Evolutionary conservation across 768 basidiomycete species (phyloP).

Genomic region (Fibroporia radiculosa): DNA sequence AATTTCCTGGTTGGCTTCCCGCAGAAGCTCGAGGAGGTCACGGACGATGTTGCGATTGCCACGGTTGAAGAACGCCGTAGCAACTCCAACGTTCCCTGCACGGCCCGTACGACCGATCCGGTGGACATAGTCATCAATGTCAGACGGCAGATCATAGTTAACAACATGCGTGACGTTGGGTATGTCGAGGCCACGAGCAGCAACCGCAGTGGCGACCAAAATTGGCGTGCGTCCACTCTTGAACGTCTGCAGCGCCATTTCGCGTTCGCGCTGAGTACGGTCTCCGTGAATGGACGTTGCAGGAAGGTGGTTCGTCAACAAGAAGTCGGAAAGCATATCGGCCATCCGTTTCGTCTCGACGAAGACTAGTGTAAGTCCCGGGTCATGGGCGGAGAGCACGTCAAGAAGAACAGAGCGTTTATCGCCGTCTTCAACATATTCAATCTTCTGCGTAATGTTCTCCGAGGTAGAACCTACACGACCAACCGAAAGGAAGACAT

Average conservation of each 20-base stretch:
- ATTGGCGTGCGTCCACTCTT: conserved; percentile 91
- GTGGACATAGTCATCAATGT: conserved; percentile 99
- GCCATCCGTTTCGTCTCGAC: conserved; percentile 99
- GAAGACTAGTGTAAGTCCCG: conserved; percentile 88
- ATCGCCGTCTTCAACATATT: conserved; percentile 95
- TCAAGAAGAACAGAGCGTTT: conserved; percentile 96
- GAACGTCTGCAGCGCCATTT: conserved; percentile 93
- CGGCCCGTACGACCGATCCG: conserved; percentile 97
- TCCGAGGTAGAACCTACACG: conserved; percentile 98
- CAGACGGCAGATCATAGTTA: conserved; percentile 96
- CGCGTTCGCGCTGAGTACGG: conserved; percentile 95
- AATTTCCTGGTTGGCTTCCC: conserved; percentile 95
- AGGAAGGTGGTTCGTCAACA: conserved; percentile 71
- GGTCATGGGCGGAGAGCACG: conserved; percentile 73
- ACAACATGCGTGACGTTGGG: conserved; percentile 98
- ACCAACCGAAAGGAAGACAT: conserved; percentile 97
- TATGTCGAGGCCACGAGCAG: conserved; percentile 97
- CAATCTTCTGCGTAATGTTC: conserved; percentile 99
- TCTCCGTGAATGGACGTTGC: conserved; percentile 99
- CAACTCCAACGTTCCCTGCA: conserved; percentile 94
- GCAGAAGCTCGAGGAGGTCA: conserved; percentile 86
- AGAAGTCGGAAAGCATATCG: conserved; percentile 95
- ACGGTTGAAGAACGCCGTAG: conserved; percentile 94
- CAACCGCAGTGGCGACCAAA: conserved; percentile 96
- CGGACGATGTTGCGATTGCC: conserved; percentile 89